Conservation (phyloP, 345 rosid species). For the Erysimum cheiranthoides region DNA sequence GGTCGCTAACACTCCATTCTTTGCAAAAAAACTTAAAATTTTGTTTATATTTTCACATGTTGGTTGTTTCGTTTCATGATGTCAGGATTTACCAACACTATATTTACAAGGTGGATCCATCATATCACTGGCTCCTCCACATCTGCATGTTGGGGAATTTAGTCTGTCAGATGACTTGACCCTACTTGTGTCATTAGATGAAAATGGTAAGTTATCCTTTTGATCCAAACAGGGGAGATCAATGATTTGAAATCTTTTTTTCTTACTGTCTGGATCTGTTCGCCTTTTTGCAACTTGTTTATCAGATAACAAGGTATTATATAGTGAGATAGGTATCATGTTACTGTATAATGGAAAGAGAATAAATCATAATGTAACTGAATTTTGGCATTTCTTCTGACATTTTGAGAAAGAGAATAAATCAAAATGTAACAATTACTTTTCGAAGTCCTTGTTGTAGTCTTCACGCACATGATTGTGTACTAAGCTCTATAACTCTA, state of each 20-base stretch:
- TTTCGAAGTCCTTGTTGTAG: background rate
- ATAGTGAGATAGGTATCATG: background rate
- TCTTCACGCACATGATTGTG: background rate
- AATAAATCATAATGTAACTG: background rate
- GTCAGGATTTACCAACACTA: conserved; percentile 83
- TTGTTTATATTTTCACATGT: conserved; percentile 17
- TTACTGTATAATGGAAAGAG: conserved; percentile 14
- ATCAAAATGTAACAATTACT: background rate
- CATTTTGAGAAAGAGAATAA: background rate
- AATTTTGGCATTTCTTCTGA: background rate
- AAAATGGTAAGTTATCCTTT: conserved; percentile 61
- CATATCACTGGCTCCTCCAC: conserved; percentile 67
- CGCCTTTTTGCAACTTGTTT: background rate
- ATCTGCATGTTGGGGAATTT: conserved; percentile 75
- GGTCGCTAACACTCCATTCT: conserved; percentile 6
- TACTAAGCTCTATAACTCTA: background rate
- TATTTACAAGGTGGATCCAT: conserved; percentile 92
- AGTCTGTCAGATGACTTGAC: conserved; percentile 72
- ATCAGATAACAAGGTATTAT: background rate
- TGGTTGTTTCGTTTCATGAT: conserved; percentile 28
- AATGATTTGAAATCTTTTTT: background rate
- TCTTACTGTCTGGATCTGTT: background rate
- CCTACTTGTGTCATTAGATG: conserved; percentile 79
- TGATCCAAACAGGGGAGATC: conserved; percentile 20
- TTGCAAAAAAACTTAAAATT: background rate